These are phyloP conservation scores for Jackrogersella minutella DNA, from an alignment of 495 filamentous ascomycete species.

Conservation along the genomic window DNA sequence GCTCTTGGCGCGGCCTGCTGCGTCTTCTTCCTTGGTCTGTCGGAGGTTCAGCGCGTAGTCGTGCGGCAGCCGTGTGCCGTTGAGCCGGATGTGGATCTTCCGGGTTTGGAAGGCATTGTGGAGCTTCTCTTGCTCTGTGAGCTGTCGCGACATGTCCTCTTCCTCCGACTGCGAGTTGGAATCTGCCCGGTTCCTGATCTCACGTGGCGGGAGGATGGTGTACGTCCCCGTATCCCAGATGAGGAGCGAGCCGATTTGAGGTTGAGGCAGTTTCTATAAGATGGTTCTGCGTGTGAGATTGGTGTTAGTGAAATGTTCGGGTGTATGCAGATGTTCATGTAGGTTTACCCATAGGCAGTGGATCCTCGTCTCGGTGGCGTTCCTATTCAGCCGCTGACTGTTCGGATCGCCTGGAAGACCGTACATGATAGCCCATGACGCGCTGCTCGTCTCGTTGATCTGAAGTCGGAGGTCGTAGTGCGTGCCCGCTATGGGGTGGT, in stretches of 20 bases:
- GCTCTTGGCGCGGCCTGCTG: constrained; percentile 43
- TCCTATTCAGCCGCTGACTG: constrained; percentile 62
- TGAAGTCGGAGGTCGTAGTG: constrained; percentile 74
- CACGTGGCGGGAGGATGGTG: constrained; percentile 57
- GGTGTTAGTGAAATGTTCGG: background rate
- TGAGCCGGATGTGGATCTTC: constrained; percentile 68
- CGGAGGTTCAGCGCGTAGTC: constrained; percentile 67
- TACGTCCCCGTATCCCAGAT: constrained; percentile 79
- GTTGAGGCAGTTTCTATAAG: constrained; percentile 69
- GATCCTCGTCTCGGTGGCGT: constrained; percentile 72
- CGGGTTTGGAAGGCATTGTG: constrained; percentile 62
- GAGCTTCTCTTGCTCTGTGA: constrained; percentile 63
- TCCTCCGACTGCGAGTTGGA: constrained; percentile 50
- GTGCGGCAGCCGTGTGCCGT: constrained; percentile 64
- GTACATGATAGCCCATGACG: constrained; percentile 72
- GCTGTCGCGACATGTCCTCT: constrained; percentile 49
- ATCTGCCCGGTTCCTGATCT: constrained; percentile 36
- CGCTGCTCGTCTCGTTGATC: constrained; percentile 68
- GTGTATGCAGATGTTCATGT: background rate
- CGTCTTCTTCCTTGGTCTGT: constrained; percentile 59
- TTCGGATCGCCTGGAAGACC: constrained; percentile 71
- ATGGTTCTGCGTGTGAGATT: constrained; percentile 60
- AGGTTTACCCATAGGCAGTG: constrained; percentile 69
- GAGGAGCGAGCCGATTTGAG: constrained; percentile 67
- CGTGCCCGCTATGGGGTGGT: constrained; percentile 70